These are phyloP conservation scores for Stachybotrys chlorohalonatus DNA, from an alignment of 2,329 filamentous ascomycete species.

Conservation along the genomic window DNA sequence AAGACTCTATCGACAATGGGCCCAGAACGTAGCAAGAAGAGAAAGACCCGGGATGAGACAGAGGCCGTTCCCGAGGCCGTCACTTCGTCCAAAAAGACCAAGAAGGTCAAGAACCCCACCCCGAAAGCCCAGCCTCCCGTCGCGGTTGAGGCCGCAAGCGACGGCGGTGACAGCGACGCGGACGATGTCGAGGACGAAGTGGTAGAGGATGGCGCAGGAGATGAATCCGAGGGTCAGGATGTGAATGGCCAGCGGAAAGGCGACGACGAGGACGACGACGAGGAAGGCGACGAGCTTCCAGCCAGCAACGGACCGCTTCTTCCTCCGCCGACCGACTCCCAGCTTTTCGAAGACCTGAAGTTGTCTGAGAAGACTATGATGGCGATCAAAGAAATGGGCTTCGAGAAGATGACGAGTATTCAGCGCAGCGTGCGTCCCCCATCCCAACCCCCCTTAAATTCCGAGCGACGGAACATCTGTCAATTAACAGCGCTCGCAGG, in stretches of 20 bases:
- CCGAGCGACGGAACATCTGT: background rate
- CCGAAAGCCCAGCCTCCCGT: conserved; percentile 14
- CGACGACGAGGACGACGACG: conserved; percentile 21
- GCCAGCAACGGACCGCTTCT: conserved; percentile 37
- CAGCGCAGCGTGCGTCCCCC: conserved; percentile 49
- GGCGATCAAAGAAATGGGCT: conserved; percentile 85
- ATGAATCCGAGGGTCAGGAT: conserved; percentile 5
- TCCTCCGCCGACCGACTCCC: conserved; percentile 49
- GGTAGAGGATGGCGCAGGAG: conserved; percentile 6
- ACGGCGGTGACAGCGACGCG: conserved; percentile 10
- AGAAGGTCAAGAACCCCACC: conserved; percentile 31
- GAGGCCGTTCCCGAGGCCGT: conserved; percentile 18
- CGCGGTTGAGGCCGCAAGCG: conserved; percentile 12
- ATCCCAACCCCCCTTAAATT: background rate
- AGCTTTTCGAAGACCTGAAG: conserved; percentile 72
- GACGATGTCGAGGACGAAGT: conserved; percentile 18
- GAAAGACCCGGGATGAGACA: conserved; percentile 26
- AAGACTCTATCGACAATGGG: conserved; percentile 19
- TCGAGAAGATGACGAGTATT: conserved; percentile 92
- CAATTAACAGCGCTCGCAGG: conserved; percentile 19
- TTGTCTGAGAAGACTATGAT: conserved; percentile 83
- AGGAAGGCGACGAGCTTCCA: conserved; percentile 20
- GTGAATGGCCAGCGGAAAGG: conserved; percentile 14
- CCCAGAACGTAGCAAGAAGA: conserved; percentile 31
- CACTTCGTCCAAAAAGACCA: conserved; percentile 24